Evolutionary conservation across 2,329 filamentous ascomycete species (phyloP), one percentile per base, ranked within the genome.

Genomic region (Myriosclerotinia duriaeana): DNA sequence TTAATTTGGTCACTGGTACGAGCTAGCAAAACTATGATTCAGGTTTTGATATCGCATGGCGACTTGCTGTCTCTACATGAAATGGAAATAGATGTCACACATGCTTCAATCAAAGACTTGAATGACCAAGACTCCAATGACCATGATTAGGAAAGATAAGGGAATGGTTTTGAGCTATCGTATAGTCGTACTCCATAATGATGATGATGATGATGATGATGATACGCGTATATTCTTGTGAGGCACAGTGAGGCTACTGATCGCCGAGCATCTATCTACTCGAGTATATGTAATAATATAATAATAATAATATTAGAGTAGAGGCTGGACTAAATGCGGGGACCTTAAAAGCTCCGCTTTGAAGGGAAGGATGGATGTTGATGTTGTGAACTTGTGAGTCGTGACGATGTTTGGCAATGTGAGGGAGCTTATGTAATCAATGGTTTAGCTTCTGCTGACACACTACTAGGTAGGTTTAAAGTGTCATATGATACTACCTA

Each of bases 131-230:
- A 17, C 26, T 46, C 17, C 26, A 40, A 17, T 22, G 56, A 36
- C 56, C 30, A 42, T 48, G 42, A 48, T 9, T 20, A 30, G 42
- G 15, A 48, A 26, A 56, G 54, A 56, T 56, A 56, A 56, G 54
- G n/a, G 30, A 34, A 34, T 34, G 2, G 30, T 34, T 34, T 11
- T 58, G 54, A 44, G 11, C 40, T 40, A 34, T 58, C 15, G 54
- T 58, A 30, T n/a, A 42, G 38, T 40, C n/a, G 22, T 34, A 6
- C 30, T 34, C 30, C 30, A 26, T 26, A 26, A 26, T 26, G 26
- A 26, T 26, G 26, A 34, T 34, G 30, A 34, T 34, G 26, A 26
- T 26, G 26, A 26, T 26, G 26, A 26, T 26, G 26, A 34, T 34
- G 30, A 34, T 34, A 34, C 30, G 30, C 30, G 30, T 3, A 34